These are phyloP conservation scores for Didymella arachidicola DNA, from an alignment of 2,329 filamentous ascomycete species.

Conservation along the genomic window DNA sequence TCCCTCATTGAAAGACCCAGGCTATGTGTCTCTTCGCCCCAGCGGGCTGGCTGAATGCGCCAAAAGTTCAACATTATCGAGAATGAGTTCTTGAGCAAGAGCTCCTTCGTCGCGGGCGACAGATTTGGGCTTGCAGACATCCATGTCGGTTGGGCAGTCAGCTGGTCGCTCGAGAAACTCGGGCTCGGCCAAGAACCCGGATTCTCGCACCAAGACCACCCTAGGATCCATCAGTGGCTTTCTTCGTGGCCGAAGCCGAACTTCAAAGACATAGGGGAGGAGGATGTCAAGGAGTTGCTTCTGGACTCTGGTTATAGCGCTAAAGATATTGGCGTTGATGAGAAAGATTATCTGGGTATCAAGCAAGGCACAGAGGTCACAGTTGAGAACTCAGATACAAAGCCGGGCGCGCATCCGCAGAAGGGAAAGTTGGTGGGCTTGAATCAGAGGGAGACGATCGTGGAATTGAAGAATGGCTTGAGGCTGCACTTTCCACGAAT, in stretches of 20 bases:
- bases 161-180: constrained; percentile 8
- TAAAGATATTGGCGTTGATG: constrained; percentile 10
- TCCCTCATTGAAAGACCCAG: background rate
- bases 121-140: constrained; percentile 14
- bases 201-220: constrained; percentile 4
- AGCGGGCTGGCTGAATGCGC: constrained; percentile 17
- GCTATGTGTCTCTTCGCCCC: constrained; percentile 7
- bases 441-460: constrained; percentile 1
- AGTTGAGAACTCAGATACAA: constrained; percentile 12
- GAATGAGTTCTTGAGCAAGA: constrained; percentile 4
- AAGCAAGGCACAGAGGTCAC: constrained; percentile 1
- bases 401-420: constrained; percentile 16
- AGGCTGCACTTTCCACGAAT: constrained; percentile 15
- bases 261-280: constrained; percentile 5
- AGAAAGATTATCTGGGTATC: constrained; percentile 8
- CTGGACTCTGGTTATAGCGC: background rate
- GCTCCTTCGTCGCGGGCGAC: constrained; percentile 7
- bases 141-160: constrained; percentile 15
- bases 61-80: constrained; percentile 13
- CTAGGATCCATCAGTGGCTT: constrained; percentile 10
- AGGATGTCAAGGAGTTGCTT: background rate
- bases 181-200: constrained; percentile 5
- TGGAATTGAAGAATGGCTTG: constrained; percentile 15
- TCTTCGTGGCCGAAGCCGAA: constrained; percentile 1
- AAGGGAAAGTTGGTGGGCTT: constrained; percentile 14